Percentiles rank a stretch among this genome's conserved stretches.
Conservation (phyloP, 108 stramenopile species). For the Skeletonema potamos region DNA sequence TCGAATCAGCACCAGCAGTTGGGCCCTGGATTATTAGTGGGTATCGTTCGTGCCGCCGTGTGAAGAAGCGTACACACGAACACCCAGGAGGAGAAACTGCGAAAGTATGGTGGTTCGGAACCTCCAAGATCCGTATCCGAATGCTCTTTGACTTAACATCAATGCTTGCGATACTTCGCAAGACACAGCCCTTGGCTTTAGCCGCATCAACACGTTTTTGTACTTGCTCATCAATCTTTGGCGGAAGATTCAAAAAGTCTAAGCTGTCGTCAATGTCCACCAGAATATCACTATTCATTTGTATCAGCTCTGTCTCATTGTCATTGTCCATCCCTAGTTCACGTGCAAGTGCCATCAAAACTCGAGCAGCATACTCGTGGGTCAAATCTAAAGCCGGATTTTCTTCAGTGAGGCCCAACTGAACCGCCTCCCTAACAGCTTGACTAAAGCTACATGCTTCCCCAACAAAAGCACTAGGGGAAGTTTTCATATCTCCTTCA, state of each 20-base stretch:
- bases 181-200: constrained; percentile 55
- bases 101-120: constrained; percentile 65
- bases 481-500: constrained; percentile 35
- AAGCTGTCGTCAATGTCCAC: constrained; percentile 7
- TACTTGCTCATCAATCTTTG: constrained; percentile 35
- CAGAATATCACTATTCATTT: constrained; percentile 47
- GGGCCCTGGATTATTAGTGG: constrained; percentile 76
- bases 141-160: constrained; percentile 46
- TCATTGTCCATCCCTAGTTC: constrained; percentile 59
- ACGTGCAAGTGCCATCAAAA: constrained; percentile 61
- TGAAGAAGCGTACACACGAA: constrained; percentile 73
- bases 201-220: constrained; percentile 52
- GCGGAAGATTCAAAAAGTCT: constrained; percentile 35
- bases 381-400: constrained; percentile 62
- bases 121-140: constrained; percentile 62
- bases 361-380: constrained; percentile 65
- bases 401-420: constrained; percentile 61
- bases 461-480: constrained; percentile 1
- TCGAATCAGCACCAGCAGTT: constrained; percentile 71
- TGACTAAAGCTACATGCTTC: constrained; percentile 59
- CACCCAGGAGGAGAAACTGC: constrained; percentile 68
- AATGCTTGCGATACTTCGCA: constrained; percentile 63
- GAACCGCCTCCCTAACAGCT: constrained; percentile 71
- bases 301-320: constrained; percentile 39
- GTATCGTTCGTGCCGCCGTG: constrained; percentile 56